phyloP scores from a whole-genome alignment of 2,329 filamentous ascomycete genomes.

The Arthrocladium fulminans region DNA sequence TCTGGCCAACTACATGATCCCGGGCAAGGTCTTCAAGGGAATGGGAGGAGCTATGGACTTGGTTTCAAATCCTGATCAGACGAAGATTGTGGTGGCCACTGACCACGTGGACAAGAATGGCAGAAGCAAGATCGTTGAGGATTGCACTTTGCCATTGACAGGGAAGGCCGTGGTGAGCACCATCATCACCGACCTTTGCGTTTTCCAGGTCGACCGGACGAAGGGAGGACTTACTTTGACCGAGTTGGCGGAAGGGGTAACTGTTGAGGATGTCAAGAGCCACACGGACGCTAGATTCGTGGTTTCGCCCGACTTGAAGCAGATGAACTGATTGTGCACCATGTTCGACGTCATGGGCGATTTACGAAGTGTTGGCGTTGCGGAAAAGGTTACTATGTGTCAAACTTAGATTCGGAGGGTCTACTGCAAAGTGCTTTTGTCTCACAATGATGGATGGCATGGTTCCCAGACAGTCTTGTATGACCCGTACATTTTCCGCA shows the following conservation, averaged over 20 bases:
- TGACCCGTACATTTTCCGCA: too few species aligned
- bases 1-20: slow-evolving; percentile 83
- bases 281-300: slow-evolving; percentile 63
- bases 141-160: slow-evolving; percentile 56
- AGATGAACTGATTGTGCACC: slow-evolving; percentile 27
- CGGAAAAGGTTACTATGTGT: too few species aligned
- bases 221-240: slow-evolving; percentile 58
- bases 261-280: slow-evolving; percentile 56
- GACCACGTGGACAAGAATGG: slow-evolving; percentile 63
- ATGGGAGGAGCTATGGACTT: slow-evolving; percentile 75
- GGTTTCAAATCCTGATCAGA: slow-evolving; percentile 60
- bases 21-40: slow-evolving; percentile 74
- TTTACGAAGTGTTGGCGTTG: too few species aligned
- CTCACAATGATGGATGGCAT: slow-evolving; percentile 2
- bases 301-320: slow-evolving; percentile 50
- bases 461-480: background rate
- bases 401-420: background rate
- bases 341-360: background rate
- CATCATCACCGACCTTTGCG: slow-evolving; percentile 64
- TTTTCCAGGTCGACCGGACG: slow-evolving; percentile 66
- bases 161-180: slow-evolving; percentile 60
- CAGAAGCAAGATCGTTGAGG: slow-evolving; percentile 56
- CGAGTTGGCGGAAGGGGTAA: slow-evolving; percentile 60
- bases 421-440: background rate
- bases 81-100: slow-evolving; percentile 63